phyloP scores from a whole-genome alignment of 1,284 basidiomycete genomes.

The Puccinia novopanici region DNA sequence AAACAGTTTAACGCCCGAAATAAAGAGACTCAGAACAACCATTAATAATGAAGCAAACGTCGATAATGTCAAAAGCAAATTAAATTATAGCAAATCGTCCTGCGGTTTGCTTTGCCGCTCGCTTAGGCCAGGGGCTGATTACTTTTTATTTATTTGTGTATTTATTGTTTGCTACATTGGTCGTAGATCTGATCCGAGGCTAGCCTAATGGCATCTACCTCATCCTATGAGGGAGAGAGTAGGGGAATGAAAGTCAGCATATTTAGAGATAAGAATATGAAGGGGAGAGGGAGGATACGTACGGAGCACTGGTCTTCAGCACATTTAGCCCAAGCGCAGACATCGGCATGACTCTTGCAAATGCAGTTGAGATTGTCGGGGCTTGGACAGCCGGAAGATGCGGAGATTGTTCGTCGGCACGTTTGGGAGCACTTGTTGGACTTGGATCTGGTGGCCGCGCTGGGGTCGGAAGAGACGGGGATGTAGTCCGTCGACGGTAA shows the following conservation, averaged over 20 bases:
- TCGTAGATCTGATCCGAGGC: slow-evolving; percentile 42
- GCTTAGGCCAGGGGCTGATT: not conserved
- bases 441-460: slow-evolving; percentile 14
- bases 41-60: not conserved
- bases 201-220: slow-evolving; percentile 35
- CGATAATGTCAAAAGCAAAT: not conserved
- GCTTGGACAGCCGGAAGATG: slow-evolving; percentile 3
- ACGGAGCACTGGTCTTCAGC: slow-evolving; percentile 39
- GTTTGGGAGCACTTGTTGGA: slow-evolving; percentile 23
- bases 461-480: slow-evolving; percentile 14
- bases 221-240: slow-evolving; percentile 6
- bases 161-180: slow-evolving; percentile 24
- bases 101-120: not conserved
- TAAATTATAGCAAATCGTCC: not conserved
- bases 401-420: slow-evolving; percentile 3
- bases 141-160: no score
- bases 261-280: not conserved
- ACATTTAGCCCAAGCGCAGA: slow-evolving; percentile 46
- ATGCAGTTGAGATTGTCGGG: slow-evolving; percentile 28
- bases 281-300: slow-evolving; percentile 3
- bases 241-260: slow-evolving; percentile 2
- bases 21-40: not conserved
- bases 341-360: slow-evolving; percentile 37
- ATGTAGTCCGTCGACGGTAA: slow-evolving; percentile 39
- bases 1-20: no score